Conservation (phyloP, 192 early-diverging fungal genomes). For the Backusella parvicylindrica region DNA sequence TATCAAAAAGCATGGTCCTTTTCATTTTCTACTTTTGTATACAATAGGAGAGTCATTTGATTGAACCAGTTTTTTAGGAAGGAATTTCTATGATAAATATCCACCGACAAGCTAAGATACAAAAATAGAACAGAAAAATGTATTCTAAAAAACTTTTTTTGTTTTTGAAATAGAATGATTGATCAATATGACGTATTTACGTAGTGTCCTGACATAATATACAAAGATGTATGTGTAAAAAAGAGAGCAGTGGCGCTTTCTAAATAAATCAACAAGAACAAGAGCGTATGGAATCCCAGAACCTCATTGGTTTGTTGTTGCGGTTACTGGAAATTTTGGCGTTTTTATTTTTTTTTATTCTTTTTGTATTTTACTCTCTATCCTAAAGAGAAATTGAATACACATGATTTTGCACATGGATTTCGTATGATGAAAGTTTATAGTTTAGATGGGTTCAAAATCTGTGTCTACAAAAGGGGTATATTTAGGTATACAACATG, state of each 20-base stretch:
- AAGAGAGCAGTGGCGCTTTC: neutral
- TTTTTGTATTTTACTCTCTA: constrained; percentile 9
- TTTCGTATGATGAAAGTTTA: neutral
- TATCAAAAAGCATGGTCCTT: neutral
- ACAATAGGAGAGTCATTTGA: neutral
- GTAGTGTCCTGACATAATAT: neutral
- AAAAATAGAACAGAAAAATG: neutral
- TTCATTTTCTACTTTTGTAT: neutral
- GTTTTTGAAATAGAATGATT: neutral
- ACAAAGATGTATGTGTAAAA: neutral
- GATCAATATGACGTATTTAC: neutral
- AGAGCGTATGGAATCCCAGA: neutral
- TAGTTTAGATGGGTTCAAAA: neutral
- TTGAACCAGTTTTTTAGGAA: neutral
- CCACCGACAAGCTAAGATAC: neutral
- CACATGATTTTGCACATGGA: neutral
- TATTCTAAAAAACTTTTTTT: neutral
- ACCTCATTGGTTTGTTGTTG: neutral
- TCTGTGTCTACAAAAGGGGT: neutral
- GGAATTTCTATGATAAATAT: neutral
- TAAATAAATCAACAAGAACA: neutral
- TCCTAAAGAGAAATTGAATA: neutral
- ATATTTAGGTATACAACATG: neutral
- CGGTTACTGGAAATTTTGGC: neutral
- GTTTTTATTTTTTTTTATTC: no score